Percentiles rank a stretch among this genome's conserved stretches.
These are phyloP conservation scores for Trichosporon coremiiforme DNA, from an alignment of 1,284 basidiomycete species.

Conservation along the genomic window DNA sequence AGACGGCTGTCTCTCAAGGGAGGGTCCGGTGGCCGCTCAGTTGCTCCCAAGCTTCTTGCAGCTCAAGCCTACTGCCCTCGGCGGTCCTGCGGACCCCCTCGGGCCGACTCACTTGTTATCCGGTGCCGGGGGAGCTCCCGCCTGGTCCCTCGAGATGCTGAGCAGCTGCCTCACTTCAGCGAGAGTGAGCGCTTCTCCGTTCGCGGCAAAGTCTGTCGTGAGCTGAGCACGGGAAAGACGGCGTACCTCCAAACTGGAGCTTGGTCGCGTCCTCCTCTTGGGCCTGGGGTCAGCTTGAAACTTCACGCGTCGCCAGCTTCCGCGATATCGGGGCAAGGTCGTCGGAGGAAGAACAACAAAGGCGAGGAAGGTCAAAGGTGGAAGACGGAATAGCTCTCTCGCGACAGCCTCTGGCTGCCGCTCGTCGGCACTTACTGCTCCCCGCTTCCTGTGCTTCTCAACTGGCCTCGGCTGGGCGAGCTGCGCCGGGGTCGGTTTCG, in stretches of 20 bases:
- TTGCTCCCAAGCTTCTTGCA: no score
- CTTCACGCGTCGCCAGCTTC: no score
- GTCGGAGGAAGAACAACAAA: no score
- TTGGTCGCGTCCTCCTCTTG: slow-evolving; percentile 54
- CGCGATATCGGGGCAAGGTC: no score
- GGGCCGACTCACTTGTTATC: slow-evolving; percentile 48
- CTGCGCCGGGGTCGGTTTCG: slow-evolving; percentile 31
- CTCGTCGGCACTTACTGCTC: slow-evolving; percentile 13
- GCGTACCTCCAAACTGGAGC: slow-evolving; percentile 52
- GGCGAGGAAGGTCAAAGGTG: no score
- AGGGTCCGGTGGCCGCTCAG: no score
- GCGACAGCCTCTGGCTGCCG: no score
- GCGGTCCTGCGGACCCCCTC: no score
- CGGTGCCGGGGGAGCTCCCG: slow-evolving; percentile 45
- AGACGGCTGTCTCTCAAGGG: no score
- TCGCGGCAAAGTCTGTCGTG: slow-evolving; percentile 42
- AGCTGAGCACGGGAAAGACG: neutral
- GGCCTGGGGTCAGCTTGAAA: slow-evolving; percentile 33
- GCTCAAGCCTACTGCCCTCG: no score
- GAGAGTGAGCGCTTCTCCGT: slow-evolving; percentile 49
- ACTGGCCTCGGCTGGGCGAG: slow-evolving; percentile 10
- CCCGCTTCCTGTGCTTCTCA: slow-evolving; percentile 12
- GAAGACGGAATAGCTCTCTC: no score
- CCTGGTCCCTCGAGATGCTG: slow-evolving; percentile 35
- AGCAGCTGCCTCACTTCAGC: slow-evolving; percentile 48